A percentile compares a stretch with the other conserved stretches of the same genome.
phyloP scores from a whole-genome alignment of 2,329 filamentous ascomycete species.

The Penicillium sp. region DNA sequence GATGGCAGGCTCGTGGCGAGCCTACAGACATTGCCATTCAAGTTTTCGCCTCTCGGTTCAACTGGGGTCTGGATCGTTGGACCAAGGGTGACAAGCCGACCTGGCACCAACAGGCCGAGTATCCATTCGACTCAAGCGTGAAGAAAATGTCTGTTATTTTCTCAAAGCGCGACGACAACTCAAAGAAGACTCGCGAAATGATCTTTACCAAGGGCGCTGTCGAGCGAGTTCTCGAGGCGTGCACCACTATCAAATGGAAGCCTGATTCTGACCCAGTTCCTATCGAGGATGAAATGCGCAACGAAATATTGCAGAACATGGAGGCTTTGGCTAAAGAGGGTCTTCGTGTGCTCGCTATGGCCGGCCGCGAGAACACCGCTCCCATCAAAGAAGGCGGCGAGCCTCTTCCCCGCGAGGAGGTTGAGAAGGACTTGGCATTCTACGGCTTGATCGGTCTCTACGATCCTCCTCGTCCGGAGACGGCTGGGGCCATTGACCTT shows the following conservation, averaged over 20 bases:
- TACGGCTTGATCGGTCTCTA: constrained; percentile 83
- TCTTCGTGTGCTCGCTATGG: constrained; percentile 66
- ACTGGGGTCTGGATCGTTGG: constrained; percentile 57
- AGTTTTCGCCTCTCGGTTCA: constrained; percentile 68
- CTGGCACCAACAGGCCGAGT: constrained; percentile 63
- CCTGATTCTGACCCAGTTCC: constrained; percentile 37
- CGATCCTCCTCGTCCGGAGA: constrained; percentile 79
- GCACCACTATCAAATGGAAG: constrained; percentile 51
- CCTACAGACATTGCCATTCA: constrained; percentile 73
- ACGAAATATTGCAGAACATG: constrained; percentile 65
- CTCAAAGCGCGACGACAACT: constrained; percentile 23
- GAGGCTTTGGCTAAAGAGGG: constrained; percentile 64
- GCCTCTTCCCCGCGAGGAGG: constrained; percentile 49
- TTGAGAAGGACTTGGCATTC: constrained; percentile 69
- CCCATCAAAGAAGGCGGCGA: constrained; percentile 14
- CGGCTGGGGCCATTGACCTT: constrained; percentile 66
- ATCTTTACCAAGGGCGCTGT: constrained; percentile 55
- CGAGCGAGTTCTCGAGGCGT: constrained; percentile 64
- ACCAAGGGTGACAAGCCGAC: constrained; percentile 49
- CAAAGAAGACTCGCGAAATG: constrained; percentile 28
- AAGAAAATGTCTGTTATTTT: constrained; percentile 77
- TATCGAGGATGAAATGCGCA: constrained; percentile 53
- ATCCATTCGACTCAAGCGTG: constrained; percentile 70
- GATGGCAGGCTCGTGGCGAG: constrained; percentile 64
- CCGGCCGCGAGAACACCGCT: constrained; percentile 39